Evolutionary conservation across 805 yeast genomes (phyloP), one percentile per base, ranked within the genome.

Genomic region (Aciculoconidium aculeatum): DNA sequence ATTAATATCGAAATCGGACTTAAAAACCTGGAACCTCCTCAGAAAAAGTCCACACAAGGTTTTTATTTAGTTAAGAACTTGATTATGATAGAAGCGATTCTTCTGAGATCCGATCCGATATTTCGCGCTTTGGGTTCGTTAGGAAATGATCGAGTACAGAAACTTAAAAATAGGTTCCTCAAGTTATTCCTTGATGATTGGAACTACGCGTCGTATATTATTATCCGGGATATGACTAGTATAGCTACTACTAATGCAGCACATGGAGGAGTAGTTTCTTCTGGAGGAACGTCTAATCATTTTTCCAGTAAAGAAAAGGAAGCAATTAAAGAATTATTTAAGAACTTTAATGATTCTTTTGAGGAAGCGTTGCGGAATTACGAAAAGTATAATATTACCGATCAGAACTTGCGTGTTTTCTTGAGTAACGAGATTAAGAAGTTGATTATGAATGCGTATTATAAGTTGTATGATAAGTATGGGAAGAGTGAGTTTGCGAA

Each of bases 371-470:
- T 80, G 14, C 68, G 67, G 17, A 75, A 70, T 33, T 83, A 82
- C 48, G 78, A 75, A 44, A 66, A 67, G 27, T 80, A 75, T 50
- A 72, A 71, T 34, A 67, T 86, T 25, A 72, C 77, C 6, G 94
- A 86, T 48, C 67, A 74, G 4, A 69, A 68, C 22, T 65, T 90
- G 52, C 76, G 77, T 37, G 67, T 70, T 34, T 72, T 68, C 32
- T 58, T 92, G 42, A 67, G 75, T 10, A 72, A 74, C 31, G 96
- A 90, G 45, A 80, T 81, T 46, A 77, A 77, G 19, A 64, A 62
- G 40, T 75, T 86, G 41, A 78, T 92, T 29, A 67, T 77, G 35
- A 95, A 95, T 9, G 72, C 90, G 31, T 90, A 90, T 57, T 77
- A 80, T 47, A 76, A 92, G 45, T 81, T 90, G 50, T 80, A 84